phyloP scores from a whole-genome alignment of 257 asterid species.

The Salvia hispanica region DNA sequence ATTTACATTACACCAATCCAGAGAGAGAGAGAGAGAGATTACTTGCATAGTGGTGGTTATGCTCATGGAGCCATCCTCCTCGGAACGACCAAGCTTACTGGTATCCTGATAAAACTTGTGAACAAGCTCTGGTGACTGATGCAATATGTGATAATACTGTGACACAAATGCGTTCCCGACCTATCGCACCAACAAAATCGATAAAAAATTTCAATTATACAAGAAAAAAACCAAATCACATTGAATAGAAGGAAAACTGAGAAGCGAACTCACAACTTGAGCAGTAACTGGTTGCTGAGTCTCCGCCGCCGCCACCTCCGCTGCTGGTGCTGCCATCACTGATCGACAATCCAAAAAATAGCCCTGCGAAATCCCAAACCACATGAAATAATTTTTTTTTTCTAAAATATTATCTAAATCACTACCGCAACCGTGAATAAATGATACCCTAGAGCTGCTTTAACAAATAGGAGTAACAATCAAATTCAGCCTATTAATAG shows the following conservation, averaged over 20 bases:
- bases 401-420: constrained; percentile 20
- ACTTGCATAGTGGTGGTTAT: constrained; percentile 84
- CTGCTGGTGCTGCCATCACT: constrained; percentile 53
- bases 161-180: constrained; percentile 89
- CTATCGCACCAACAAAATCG: constrained; percentile 38
- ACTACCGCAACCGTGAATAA: neutral
- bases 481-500: constrained; percentile 1
- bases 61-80: constrained; percentile 72
- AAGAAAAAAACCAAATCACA: neutral
- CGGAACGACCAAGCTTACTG: constrained; percentile 89
- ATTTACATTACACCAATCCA: too few relatives aligned
- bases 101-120: constrained; percentile 76
- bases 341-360: constrained; percentile 34
- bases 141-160: constrained; percentile 87
- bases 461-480: constrained; percentile 8
- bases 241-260: neutral
- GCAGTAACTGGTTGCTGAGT: constrained; percentile 49
- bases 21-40: constrained; percentile 32
- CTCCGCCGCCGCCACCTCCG: constrained; percentile 44
- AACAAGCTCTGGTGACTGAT: constrained; percentile 75
- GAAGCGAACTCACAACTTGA: constrained; percentile 58
- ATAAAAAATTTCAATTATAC: neutral
- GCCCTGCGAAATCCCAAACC: constrained; percentile 32
- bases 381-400: neutral
- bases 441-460: constrained; percentile 15